Evolutionary conservation across 2,329 filamentous ascomycete genomes (phyloP).

Genomic region (Apiospora hydei): DNA sequence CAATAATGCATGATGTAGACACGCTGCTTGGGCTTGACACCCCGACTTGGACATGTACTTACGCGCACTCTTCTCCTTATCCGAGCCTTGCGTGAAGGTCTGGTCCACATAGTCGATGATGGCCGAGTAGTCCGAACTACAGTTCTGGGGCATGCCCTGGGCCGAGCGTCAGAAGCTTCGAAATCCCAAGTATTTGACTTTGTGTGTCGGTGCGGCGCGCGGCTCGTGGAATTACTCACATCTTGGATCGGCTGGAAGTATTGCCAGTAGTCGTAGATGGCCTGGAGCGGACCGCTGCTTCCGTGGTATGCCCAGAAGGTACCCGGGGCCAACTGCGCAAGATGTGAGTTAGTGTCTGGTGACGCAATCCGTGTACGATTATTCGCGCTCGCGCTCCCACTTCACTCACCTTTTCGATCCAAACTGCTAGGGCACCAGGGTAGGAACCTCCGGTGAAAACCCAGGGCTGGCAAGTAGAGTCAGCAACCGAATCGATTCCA

Average conservation of each 20-base stretch:
- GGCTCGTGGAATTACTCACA: constrained; percentile 7
- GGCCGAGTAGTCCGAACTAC: constrained; percentile 57
- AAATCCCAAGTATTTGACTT: neutral
- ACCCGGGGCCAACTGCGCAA: constrained; percentile 50
- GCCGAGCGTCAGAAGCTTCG: neutral
- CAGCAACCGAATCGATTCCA: neutral
- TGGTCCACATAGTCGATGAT: constrained; percentile 64
- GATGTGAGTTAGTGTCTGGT: neutral
- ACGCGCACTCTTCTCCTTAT: constrained; percentile 45
- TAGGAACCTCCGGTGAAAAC: constrained; percentile 64
- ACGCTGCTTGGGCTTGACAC: neutral
- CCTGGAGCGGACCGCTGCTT: constrained; percentile 62
- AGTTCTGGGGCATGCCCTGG: constrained; percentile 63
- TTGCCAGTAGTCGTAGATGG: constrained; percentile 63
- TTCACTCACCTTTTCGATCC: constrained; percentile 52
- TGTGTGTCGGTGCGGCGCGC: neutral
- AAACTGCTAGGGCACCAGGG: constrained; percentile 61
- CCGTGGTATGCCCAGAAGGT: constrained; percentile 68
- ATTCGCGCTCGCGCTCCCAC: neutral
- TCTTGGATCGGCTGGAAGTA: constrained; percentile 64
- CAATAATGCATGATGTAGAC: neutral
- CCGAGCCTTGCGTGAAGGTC: constrained; percentile 51
- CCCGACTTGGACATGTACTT: neutral
- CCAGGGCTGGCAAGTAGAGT: constrained; percentile 53
- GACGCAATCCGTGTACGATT: neutral